Base-by-base conservation (phyloP, 2,329 filamentous ascomycete species). In the Geosmithia putterillii region DNA sequence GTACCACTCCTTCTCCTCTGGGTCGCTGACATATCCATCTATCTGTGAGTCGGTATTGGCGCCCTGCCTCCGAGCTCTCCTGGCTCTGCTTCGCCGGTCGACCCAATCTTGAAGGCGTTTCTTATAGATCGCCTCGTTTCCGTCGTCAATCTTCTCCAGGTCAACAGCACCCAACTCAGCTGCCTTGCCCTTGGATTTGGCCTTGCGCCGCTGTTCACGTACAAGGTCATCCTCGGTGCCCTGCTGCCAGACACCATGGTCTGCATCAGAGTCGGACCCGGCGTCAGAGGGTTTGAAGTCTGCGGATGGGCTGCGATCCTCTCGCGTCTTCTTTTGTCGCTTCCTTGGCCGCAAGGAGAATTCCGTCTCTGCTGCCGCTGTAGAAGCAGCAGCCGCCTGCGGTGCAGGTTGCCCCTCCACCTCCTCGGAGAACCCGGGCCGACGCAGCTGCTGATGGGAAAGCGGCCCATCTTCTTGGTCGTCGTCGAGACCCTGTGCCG, bases 81-180 rank as follows among this genome's bases (percentile, higher is more conserved):
- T 56, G n/a, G 62, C 62, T 12, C 59, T 58, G 43, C 64, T 66
- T 44, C 67, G 57, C 48, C 71, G 57, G 40, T 71, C 65, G 2
- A 84, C 73, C 92, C 92, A 98, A 44, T 76, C 76, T 19, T 76
- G 71, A 4, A 98, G 60, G 37, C 92, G 77, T 38, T 68, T 67
- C 53, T 86, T 83, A 57, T 94, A 98, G 18, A 88, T 71, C 1
- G 71, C 65, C 58, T 95, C 89, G 46, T 94, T 83, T 1, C 92
- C 94, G 58, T 98, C 92, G 54, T 98, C 92, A 18, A 95, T 70
- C 44, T 70, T 63, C 50, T 66, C 71, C 18, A 79, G 53, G 50
- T 77, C 69, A 10, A 76, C 54, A 42, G 64, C 62, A 6, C 59
- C 62, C 20, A 64, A 60, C 12, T 63, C 62, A 2, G 51, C 47